These are phyloP conservation scores for Kodamaea kaohsiungensis DNA, from an alignment of 805 yeast genomes.

Conservation along the genomic window DNA sequence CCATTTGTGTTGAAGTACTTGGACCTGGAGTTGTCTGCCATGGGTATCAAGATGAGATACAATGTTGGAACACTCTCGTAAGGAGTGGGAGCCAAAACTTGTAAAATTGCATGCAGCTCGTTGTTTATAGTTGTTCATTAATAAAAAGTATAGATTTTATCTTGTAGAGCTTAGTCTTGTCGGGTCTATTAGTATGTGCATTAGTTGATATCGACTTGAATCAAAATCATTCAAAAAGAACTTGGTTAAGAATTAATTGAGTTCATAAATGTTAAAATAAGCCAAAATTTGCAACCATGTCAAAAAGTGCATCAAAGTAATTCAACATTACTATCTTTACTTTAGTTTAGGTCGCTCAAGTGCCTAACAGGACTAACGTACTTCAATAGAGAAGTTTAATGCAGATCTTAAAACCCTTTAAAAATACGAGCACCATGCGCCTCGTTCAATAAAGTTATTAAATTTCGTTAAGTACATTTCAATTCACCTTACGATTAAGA, in stretches of 20 bases:
- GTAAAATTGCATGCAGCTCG: neutral
- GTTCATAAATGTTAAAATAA: too few species aligned
- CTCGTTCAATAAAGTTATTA: neutral
- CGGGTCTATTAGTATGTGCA: too few species aligned
- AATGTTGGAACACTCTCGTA: constrained; percentile 50
- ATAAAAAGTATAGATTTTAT: neutral
- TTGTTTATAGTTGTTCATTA: constrained; percentile 1
- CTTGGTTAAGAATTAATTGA: too few species aligned
- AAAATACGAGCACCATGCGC: neutral
- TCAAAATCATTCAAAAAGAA: too few species aligned
- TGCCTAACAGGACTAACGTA: too few species aligned
- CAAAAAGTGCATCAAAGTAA: neutral
- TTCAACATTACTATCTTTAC: too few species aligned
- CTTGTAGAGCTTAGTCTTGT: too few species aligned
- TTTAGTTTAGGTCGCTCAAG: too few species aligned
- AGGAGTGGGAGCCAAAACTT: neutral
- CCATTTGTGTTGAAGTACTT: constrained; percentile 95
- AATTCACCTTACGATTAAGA: too few species aligned
- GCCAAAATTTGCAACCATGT: neutral
- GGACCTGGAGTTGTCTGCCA: constrained; percentile 93
- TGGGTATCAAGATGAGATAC: constrained; percentile 94
- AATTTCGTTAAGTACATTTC: neutral
- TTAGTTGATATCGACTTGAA: too few species aligned
- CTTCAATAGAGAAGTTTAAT: too few species aligned
- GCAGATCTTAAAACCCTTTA: neutral